Evolutionary conservation across 2,329 filamentous ascomycete species (phyloP).

Genomic region (Fusarium tanahbumbuense): DNA sequence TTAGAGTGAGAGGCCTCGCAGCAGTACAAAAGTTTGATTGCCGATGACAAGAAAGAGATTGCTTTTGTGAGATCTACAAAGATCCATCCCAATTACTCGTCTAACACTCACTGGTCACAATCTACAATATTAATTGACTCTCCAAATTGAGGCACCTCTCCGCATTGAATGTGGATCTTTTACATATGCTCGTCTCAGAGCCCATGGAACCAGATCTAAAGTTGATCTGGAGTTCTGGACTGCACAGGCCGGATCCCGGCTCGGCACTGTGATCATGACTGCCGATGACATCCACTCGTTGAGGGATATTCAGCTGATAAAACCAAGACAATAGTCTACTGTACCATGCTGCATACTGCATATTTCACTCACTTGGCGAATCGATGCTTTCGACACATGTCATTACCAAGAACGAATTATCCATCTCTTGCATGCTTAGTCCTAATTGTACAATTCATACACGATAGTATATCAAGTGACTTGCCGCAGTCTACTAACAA

Average conservation of each 20-base stretch:
- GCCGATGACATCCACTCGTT: not conserved
- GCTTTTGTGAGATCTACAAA: not conserved
- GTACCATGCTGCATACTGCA: not conserved
- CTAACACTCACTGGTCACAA: not conserved
- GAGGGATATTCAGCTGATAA: not conserved
- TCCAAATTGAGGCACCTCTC: slow-evolving; percentile 8
- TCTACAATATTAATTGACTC: not conserved
- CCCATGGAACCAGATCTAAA: slow-evolving; percentile 6
- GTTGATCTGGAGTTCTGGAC: slow-evolving; percentile 13
- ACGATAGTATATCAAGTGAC: slow-evolving; percentile 10
- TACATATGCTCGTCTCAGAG: not conserved
- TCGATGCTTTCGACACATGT: slow-evolving; percentile 3
- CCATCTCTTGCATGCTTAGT: slow-evolving; percentile 17
- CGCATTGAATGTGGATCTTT: slow-evolving; percentile 23
- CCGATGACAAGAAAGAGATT: not conserved
- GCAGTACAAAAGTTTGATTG: not conserved
- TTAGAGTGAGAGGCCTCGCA: not conserved
- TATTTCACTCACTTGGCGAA: slow-evolving; percentile 10
- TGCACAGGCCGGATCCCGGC: slow-evolving; percentile 12
- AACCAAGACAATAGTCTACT: not conserved
- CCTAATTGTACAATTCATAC: slow-evolving; percentile 12
- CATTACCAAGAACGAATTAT: slow-evolving; percentile 6
- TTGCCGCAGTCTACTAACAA: slow-evolving; percentile 19
- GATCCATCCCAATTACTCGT: not conserved
- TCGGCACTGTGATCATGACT: slow-evolving; percentile 23